Evolutionary conservation across 1,284 basidiomycete species (phyloP), one percentile per base, ranked within the genome.

Genomic region (Ceratobasidium sp.): DNA sequence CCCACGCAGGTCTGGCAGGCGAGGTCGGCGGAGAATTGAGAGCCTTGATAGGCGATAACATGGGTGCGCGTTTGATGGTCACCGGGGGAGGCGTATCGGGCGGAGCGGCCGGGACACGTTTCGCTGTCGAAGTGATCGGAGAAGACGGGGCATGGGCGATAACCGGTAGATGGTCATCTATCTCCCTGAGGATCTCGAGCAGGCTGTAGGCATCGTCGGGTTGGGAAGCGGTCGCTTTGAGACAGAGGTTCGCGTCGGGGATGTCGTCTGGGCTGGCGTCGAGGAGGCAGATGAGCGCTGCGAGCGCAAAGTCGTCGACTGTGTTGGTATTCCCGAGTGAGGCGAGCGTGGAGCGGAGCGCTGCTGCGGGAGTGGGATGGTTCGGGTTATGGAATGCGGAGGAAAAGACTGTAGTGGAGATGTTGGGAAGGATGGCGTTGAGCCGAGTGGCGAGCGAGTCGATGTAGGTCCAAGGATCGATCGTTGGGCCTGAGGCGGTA

Each of bases 171-270:
- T 52, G 49, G 32, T 63, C 43, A 30, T 74, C 73, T 26, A 71
- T 50, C n/a, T 74, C 66, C 55, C 41, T 55, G 18, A 74, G 35
- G 9, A 74, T 69, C 28, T 70, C 66, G 46, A 74, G 30, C 2
- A 74, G 67, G 41, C 71, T 58, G 21, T 63, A 70, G 8, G 73
- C 73, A 26, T 71, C 62, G 21, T 74, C 59, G 13, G 73, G 66
- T 44, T 74, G 38, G 18, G 58, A 63, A 8, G 66, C 58, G 21
- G 66, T 70, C 13, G 73, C 73, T 32, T 43, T 46, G 38, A 74
- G 73, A 28, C 73, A 74, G 18, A 74, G 21, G 46, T 43, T 70
- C 8, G 73, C 73, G 49, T 74, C 73, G 4, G 52, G 54, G 23
- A 63, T 55, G 18, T 62, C 69, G 1, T 59, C 57, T 14, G 50